phyloP scores from a whole-genome alignment of 345 rosid species.

The Euphorbia peplus region DNA sequence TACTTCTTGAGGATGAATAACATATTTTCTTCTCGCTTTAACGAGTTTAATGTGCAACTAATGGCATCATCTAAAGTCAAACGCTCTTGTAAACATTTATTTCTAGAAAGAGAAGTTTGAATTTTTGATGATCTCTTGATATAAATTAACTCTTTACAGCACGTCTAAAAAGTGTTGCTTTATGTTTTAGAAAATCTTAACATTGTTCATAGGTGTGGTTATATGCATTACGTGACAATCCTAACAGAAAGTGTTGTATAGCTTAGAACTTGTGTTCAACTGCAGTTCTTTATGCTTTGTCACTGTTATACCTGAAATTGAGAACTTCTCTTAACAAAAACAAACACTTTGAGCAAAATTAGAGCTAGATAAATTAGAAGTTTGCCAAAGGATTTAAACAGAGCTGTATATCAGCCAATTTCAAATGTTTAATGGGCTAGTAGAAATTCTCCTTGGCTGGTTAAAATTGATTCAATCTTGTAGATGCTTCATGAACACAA shows the following conservation, averaged over 20 bases:
- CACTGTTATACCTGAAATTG: neutral
- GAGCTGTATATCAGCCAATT: neutral
- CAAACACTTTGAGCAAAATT: too few species aligned
- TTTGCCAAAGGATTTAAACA: neutral
- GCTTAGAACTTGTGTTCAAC: neutral
- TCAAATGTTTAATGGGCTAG: neutral
- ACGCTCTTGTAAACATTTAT: neutral
- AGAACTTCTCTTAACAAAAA: too few species aligned
- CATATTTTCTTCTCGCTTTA: neutral
- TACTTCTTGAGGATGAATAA: neutral
- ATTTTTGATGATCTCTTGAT: neutral
- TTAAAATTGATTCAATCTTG: neutral
- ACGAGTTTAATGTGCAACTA: too few species aligned
- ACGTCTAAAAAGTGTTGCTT: neutral
- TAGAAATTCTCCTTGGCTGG: neutral
- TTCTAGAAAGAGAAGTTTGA: neutral
- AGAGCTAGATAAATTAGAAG: neutral
- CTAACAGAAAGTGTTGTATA: neutral
- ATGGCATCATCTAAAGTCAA: neutral
- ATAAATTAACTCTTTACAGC: neutral
- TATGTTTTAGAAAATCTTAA: neutral
- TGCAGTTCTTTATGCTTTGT: neutral
- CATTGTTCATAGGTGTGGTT: neutral
- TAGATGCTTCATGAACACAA: constrained; percentile 5
- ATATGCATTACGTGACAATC: neutral